Base-by-base conservation (phyloP, 495 filamentous ascomycete genomes). In the Neurospora sp. region DNA sequence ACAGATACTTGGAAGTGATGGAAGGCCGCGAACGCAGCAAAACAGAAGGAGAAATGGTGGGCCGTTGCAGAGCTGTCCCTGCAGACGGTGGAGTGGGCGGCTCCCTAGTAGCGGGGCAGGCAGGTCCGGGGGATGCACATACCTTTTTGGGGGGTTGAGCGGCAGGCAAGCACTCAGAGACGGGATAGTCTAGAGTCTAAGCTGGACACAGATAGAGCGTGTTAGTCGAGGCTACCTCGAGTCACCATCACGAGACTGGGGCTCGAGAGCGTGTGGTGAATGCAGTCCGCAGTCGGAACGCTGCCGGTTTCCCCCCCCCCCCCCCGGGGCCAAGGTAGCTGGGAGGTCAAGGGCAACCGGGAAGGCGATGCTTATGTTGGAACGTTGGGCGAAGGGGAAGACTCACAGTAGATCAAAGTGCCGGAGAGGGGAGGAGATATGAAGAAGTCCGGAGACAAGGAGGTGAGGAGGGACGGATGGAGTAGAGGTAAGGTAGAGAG, bases 91-190 rank as follows among this genome's bases (percentile, higher is more conserved):
- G 54, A 54, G 42, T 72, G 31, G 71, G 43, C 69, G 71, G 71
- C 73, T 43, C 39, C 71, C 69, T 74, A 66, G 77, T 73, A 75
- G 77, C 70, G 73, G 72, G 76, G 71, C 69, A 39, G 73, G 45
- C 42, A 70, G 75, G 70, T 66, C 70, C 70, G 74, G 74, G 74
- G 72, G 73, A 76, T 79, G 77, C 78, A 79, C 79, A 74, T 81
- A 79, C 79, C 76, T 79, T 72, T 78, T 78, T 17, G 54, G 54
- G 24, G 2, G 13, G 31, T 31, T 34, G 54, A 66, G 28, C 54
- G 54, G 54, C 54, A 66, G 54, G 54, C 54, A 66, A 66, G 54
- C 54, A 66, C 54, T 66, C 24, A 8, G 15, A 34, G 28, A 66
- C 5, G 28, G 42, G n/a, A 45, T 43, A 17, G 5, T 43, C 9